Conservation (phyloP, 768 basidiomycete genomes). For the Russula vinacea region DNA sequence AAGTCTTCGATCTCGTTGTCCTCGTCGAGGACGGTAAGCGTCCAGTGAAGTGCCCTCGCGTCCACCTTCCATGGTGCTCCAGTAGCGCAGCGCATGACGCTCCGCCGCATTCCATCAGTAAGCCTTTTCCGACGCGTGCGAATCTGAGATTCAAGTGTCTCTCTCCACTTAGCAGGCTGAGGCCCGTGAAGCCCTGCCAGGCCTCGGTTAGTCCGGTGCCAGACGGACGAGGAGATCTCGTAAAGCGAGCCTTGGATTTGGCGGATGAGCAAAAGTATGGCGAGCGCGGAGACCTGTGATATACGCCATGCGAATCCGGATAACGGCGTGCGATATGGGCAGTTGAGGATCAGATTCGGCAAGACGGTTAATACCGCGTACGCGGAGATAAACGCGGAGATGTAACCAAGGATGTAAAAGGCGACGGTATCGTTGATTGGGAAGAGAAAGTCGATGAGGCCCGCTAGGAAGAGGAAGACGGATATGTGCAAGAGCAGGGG, state of each 20-base stretch:
- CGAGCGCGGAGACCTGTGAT: not conserved
- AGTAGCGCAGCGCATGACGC: not conserved
- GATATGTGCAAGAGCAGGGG: slow-evolving; percentile 2
- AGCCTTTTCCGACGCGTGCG: slow-evolving; percentile 8
- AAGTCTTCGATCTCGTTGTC: slow-evolving; percentile 16
- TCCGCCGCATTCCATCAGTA: not conserved
- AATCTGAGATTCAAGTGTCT: not conserved
- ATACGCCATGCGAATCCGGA: not conserved
- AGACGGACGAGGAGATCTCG: not conserved
- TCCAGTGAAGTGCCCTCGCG: slow-evolving; percentile 10
- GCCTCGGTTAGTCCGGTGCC: not conserved
- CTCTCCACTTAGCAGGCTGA: slow-evolving; percentile 6
- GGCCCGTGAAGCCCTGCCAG: not conserved
- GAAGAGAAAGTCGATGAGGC: slow-evolving; percentile 15
- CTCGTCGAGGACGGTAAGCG: slow-evolving; percentile 8
- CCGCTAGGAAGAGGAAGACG: slow-evolving; percentile 11
- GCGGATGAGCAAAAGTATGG: not conserved
- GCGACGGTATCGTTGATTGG: not conserved
- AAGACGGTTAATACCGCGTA: slow-evolving; percentile 5
- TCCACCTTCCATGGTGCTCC: not conserved
- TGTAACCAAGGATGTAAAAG: not conserved
- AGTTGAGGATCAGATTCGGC: slow-evolving; percentile 7
- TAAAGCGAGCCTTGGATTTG: not conserved
- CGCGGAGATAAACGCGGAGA: not conserved
- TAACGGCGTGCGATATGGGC: slow-evolving; percentile 12